phyloP scores from a whole-genome alignment of 257 asterid genomes.

The Pogostemon cablin region DNA sequence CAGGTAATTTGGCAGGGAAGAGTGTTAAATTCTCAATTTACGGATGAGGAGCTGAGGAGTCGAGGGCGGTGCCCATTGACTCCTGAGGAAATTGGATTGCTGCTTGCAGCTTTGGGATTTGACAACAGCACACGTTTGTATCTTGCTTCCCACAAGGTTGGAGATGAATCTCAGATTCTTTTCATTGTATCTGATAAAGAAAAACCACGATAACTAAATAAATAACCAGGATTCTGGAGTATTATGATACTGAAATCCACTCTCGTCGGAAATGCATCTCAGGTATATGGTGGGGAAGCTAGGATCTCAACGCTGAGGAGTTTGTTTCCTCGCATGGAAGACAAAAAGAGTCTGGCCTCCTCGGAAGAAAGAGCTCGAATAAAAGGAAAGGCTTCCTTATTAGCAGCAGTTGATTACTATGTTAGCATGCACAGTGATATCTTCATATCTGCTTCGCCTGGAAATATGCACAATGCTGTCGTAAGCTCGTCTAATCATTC shows the following conservation, averaged over 20 bases:
- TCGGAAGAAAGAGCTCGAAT: constrained; percentile 80
- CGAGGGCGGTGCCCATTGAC: constrained; percentile 97
- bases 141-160: constrained; percentile 97
- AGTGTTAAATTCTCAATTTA: constrained; percentile 90
- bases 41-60: constrained; percentile 96
- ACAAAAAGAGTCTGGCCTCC: constrained; percentile 87
- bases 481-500: constrained; percentile 46
- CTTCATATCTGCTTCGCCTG: constrained; percentile 94
- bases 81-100: constrained; percentile 96
- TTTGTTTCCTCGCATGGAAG: constrained; percentile 90
- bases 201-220: too few relatives aligned
- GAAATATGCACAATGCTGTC: constrained; percentile 98
- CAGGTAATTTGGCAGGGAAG: constrained; percentile 98
- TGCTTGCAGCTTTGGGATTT: constrained; percentile 95
- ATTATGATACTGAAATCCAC: too few relatives aligned
- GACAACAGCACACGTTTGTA: constrained; percentile 86
- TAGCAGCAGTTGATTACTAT: constrained; percentile 94
- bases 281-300: constrained; percentile 98
- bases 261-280: too few relatives aligned
- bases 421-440: constrained; percentile 96
- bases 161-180: neutral
- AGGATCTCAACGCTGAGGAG: constrained; percentile 72
- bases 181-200: constrained; percentile 7
- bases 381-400: constrained; percentile 88
- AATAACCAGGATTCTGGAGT: too few relatives aligned